Evolutionary conservation across 257 asterid species (phyloP).

Genomic region (Parsonsia alboflavescens): DNA sequence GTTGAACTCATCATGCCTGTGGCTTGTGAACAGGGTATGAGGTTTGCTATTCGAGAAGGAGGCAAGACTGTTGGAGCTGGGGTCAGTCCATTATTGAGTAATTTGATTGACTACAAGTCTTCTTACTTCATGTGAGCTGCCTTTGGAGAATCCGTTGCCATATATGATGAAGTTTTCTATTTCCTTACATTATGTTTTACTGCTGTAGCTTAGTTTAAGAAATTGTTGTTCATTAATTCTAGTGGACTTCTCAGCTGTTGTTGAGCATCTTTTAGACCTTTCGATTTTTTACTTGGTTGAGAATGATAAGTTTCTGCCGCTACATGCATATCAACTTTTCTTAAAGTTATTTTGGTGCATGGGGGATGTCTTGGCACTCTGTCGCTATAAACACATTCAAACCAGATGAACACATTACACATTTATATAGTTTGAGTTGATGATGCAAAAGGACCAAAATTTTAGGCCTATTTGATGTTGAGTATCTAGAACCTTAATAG

Average conservation of each 20-base stretch:
- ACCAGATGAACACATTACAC: background rate
- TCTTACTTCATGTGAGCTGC: constrained; percentile 20
- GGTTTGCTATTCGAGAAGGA: constrained; percentile 93
- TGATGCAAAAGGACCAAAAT: background rate
- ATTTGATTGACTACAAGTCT: constrained; percentile 7
- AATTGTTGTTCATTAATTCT: constrained; percentile 33
- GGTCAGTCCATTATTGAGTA: constrained; percentile 70
- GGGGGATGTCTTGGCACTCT: background rate
- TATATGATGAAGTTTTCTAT: constrained; percentile 36
- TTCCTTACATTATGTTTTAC: constrained; percentile 28
- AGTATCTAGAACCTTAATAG: background rate
- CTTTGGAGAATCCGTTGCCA: constrained; percentile 27
- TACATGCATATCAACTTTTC: background rate
- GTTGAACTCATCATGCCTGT: constrained; percentile 90
- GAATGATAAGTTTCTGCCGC: constrained; percentile 10
- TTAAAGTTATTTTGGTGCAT: background rate
- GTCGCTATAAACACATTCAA: background rate
- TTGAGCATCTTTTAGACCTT: background rate
- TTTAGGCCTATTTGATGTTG: background rate
- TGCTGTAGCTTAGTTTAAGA: constrained; percentile 34
- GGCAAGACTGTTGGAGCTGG: constrained; percentile 98
- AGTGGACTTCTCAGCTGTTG: constrained; percentile 7
- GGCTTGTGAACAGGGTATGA: constrained; percentile 97
- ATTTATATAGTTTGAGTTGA: background rate
- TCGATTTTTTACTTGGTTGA: background rate